Percentiles rank a stretch among this genome's conserved stretches.
Evolutionary conservation across 345 rosid genomes (phyloP).

Genomic region (Hibiscus trionum): DNA sequence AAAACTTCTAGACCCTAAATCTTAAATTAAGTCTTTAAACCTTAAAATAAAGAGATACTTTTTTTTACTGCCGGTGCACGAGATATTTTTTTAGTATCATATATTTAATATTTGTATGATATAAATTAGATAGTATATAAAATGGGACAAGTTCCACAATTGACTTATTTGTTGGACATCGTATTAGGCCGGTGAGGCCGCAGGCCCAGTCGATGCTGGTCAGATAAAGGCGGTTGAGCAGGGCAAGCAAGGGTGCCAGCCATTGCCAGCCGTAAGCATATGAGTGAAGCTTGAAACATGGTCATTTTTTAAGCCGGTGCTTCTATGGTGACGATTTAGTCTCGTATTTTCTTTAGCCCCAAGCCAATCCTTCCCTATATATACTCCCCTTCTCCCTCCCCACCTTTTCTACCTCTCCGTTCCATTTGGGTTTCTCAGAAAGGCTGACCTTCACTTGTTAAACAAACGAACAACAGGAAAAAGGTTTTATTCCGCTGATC

Average conservation of each 20-base stretch:
- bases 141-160: too few species aligned
- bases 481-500: background rate
- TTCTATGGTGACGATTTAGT: background rate
- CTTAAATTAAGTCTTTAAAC: too few species aligned
- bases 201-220: background rate
- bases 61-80: too few species aligned
- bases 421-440: background rate
- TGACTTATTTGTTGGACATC: too few species aligned
- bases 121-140: too few species aligned
- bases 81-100: too few species aligned
- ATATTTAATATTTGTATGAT: too few species aligned
- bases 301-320: background rate
- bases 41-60: too few species aligned
- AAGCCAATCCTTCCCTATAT: background rate
- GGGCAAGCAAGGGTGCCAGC: background rate
- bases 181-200: too few species aligned
- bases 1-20: too few species aligned
- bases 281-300: background rate
- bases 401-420: background rate
- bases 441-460: background rate
- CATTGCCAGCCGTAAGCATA: background rate
- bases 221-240: background rate
- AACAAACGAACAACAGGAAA: background rate
- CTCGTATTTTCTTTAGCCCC: background rate
- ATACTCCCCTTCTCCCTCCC: background rate